Base-by-base conservation (phyloP, 352 stramenopile species). In the Pythium dissimile region DNA sequence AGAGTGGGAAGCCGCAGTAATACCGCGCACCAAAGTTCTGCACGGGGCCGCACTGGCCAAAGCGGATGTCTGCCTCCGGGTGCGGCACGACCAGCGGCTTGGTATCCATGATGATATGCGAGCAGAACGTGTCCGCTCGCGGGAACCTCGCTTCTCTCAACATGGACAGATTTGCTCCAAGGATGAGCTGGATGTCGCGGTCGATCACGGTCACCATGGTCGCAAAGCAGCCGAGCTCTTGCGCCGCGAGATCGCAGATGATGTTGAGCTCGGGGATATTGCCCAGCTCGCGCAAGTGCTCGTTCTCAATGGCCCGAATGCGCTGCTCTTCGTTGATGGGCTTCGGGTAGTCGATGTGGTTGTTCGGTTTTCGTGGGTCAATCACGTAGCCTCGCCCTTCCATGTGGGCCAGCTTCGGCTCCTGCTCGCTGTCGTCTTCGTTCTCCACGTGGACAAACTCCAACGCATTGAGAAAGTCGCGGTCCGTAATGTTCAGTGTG, bases 1-100 rank as follows among this genome's bases (percentile, higher is more conserved):
- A 30, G 5, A 92, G 49, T 12, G 82, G 82, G 27, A 89, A 89
- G 2, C 82, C 82, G 54, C 77, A 89, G 69, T 92, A 89, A 60
- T 83, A 92, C 48, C 73, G 77, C 15, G 73, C 66, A 9, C 65
- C 64, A n/a, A 63, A 41, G n/a, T 65, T 47, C 21, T 79, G 54
- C 7, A 69, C 54, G 0, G 50, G 37, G 5, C 23, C 35, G 6
- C 11, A 44, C 30, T 74, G 66, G 37, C 53, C 26, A 28, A 92
- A 92, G 10, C 81, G 81, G 37, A 88, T 72, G 63, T 92, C 81
- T 5, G 78, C 65, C 28, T 84, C 72, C 0, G 73, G 66, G 41
- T 88, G 75, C n/a, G 66, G 78, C 62, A 84, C 71, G 21, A 89
- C 48, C 2, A 89, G 72, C 11, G 81, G 75, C 56, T 84, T 73